Evolutionary conservation across 2,329 filamentous ascomycete species (phyloP).

Genomic region (Penicillium sumatraense): DNA sequence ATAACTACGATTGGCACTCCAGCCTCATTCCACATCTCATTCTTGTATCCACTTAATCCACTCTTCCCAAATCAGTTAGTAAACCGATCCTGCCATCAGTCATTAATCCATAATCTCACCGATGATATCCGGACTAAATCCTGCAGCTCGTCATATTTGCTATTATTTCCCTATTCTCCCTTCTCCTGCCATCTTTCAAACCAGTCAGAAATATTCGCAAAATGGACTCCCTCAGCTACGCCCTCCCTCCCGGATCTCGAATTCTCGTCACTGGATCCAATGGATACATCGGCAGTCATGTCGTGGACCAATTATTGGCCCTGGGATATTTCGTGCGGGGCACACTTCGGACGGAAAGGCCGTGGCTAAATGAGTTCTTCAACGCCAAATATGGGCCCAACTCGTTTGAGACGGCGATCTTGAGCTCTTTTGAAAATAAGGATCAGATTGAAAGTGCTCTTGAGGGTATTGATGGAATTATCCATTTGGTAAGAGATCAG

Average conservation of each 20-base stretch:
- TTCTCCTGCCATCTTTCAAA: not conserved
- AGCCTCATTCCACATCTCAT: not conserved
- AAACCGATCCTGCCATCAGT: not conserved
- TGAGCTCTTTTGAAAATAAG: constrained; percentile 44
- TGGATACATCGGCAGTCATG: constrained; percentile 52
- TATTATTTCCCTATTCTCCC: not conserved
- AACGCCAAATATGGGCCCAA: constrained; percentile 30
- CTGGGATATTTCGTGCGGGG: constrained; percentile 51
- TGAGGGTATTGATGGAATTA: constrained; percentile 39
- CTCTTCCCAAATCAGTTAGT: not conserved
- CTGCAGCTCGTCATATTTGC: not conserved
- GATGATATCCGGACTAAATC: not conserved
- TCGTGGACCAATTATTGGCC: constrained; percentile 46
- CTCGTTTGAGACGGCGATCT: constrained; percentile 43
- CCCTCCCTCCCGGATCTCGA: constrained; percentile 21
- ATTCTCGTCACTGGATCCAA: constrained; percentile 55
- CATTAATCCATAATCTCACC: not conserved
- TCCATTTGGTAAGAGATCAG: constrained; percentile 23
- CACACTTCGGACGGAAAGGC: constrained; percentile 45
- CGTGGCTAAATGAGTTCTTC: constrained; percentile 43
- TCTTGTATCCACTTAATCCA: not conserved
- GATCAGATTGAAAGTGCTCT: constrained; percentile 47
- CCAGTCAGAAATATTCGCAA: not conserved
- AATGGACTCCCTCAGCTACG: not conserved
- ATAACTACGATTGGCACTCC: not conserved